Evolutionary conservation across 371 early-diverging fungal species (phyloP).

Genomic region (Saksenaea oblongispora): DNA sequence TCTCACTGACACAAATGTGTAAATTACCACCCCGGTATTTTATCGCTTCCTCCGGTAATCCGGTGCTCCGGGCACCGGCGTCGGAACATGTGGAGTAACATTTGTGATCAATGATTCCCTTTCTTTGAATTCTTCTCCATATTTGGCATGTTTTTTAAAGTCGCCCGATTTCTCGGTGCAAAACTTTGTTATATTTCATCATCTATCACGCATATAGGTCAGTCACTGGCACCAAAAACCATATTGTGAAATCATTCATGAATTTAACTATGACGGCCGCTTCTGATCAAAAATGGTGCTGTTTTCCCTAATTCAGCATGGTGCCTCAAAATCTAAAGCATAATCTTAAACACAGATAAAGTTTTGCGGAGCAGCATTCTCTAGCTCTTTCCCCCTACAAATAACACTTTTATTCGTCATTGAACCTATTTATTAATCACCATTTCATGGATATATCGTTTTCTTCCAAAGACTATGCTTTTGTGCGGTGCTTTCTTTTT

Average conservation of each 20-base stretch:
- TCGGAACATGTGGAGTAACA: neutral
- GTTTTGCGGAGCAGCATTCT: neutral
- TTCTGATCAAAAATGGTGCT: neutral
- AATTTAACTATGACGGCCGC: neutral
- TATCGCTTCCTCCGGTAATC: neutral
- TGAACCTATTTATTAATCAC: too few species aligned
- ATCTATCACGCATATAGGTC: neutral
- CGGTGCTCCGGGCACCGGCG: neutral
- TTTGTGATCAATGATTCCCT: constrained; percentile 1
- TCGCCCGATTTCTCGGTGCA: constrained; percentile 7
- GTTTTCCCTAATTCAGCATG: neutral
- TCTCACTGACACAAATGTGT: neutral
- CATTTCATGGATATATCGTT: neutral
- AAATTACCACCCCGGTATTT: neutral
- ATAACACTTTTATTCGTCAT: neutral
- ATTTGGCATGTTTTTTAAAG: neutral
- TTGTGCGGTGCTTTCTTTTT: too few species aligned
- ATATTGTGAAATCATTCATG: neutral
- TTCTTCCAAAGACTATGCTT: neutral
- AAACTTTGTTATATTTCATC: neutral
- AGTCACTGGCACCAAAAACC: neutral
- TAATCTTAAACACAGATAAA: neutral
- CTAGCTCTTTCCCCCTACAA: neutral
- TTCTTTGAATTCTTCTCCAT: constrained; percentile 1
- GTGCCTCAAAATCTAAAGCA: neutral